Evolutionary conservation across 2,329 filamentous ascomycete species (phyloP), one percentile per base, ranked within the genome.

Genomic region (Venturia nashicola): DNA sequence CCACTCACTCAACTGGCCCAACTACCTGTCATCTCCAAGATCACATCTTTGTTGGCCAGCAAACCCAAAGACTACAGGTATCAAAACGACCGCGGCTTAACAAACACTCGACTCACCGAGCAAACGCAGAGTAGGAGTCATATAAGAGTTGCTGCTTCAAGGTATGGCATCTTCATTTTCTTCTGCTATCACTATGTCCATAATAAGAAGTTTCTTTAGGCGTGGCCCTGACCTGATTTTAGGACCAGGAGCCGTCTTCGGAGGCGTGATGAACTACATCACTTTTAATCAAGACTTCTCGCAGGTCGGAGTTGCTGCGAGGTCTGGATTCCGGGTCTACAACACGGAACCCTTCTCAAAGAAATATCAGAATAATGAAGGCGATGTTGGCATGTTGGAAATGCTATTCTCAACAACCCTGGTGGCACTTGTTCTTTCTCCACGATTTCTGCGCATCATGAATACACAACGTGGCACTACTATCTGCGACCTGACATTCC

Each of bases 261-360:
- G 32, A 36, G 16, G 32, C 27, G 27, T 32, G 18, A 91, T 97
- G 80, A 99, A 99, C 77, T 99, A 96, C 78, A 91, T 99, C 71
- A 97, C 93, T 51, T 99, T 97, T 78, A 99, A 99, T 77, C 94
- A 99, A 81, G 94, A 99, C 80, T 91, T 96, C 80, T 96, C 90
- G 82, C 93, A 93, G 76, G 83, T 99, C 68, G 93, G 93, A 79
- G 92, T 99, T 93, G 91, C 91, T 66, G 97, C 94, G 66, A 90
- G 90, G 54, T 91, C 89, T 76, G 94, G 94, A 67, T 97, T 97
- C 75, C 90, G 92, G 68, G 93, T 97, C 72, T 99, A 96, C 77
- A 93, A 91, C 68, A 97, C 93, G 68, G 94, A 97, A 69, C 93
- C 94, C 0, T 99, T 97, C 75, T 88, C 88, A 69, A 94, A 96